These are phyloP conservation scores for Lentinus brumalis DNA, from an alignment of 768 basidiomycete species.

Conservation along the genomic window DNA sequence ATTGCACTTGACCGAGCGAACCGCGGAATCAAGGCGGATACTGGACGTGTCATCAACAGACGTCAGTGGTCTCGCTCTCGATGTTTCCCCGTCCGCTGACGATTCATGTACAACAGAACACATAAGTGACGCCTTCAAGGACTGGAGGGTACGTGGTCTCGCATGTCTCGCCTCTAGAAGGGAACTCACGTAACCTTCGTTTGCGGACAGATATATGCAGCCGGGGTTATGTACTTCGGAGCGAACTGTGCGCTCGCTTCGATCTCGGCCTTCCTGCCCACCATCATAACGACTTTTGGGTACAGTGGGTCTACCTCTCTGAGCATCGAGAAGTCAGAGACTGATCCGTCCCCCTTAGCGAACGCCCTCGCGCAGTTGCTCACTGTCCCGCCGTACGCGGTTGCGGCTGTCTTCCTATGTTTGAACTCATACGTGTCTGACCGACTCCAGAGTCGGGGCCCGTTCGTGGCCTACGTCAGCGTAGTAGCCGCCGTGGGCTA, in stretches of 20 bases:
- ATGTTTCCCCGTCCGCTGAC: not conserved
- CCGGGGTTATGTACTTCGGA: slow-evolving; percentile 77
- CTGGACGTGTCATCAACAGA: slow-evolving; percentile 64
- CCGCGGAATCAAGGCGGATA: slow-evolving; percentile 65
- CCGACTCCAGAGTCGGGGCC: slow-evolving; percentile 60
- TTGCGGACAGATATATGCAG: slow-evolving; percentile 53
- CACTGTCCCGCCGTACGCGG: slow-evolving; percentile 82
- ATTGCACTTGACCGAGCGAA: slow-evolving; percentile 71
- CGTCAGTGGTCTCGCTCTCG: slow-evolving; percentile 35
- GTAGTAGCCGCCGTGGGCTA: slow-evolving; percentile 61
- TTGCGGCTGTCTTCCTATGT: slow-evolving; percentile 65
- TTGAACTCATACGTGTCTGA: slow-evolving; percentile 65
- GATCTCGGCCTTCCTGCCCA: slow-evolving; percentile 81
- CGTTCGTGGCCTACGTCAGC: slow-evolving; percentile 47
- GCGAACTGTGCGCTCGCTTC: slow-evolving; percentile 78
- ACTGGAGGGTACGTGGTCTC: slow-evolving; percentile 51
- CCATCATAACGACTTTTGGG: slow-evolving; percentile 75
- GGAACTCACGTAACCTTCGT: not conserved
- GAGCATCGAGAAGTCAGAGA: not conserved
- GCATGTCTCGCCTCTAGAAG: not conserved
- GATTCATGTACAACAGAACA: slow-evolving; percentile 46
- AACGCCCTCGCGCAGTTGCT: slow-evolving; percentile 69
- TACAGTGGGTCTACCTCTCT: slow-evolving; percentile 49
- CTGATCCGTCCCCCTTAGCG: slow-evolving; percentile 39
- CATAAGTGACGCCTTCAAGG: slow-evolving; percentile 59